Conservation (phyloP, 2,329 filamentous ascomycete genomes). For the Tympanopsis confertula region DNA sequence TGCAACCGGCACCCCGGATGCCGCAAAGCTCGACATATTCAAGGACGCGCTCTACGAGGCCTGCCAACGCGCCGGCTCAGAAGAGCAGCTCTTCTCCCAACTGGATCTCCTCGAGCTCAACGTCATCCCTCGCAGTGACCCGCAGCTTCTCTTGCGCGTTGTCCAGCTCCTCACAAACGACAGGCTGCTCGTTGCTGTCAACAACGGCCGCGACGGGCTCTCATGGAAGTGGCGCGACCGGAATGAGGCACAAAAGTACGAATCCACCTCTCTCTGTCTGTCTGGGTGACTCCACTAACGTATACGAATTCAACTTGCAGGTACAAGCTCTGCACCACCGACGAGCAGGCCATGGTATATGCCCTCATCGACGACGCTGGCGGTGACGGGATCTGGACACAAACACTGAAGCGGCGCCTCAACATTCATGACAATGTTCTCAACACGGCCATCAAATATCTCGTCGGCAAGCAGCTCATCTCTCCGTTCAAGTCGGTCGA, state of each 20-base stretch:
- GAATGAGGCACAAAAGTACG: conserved; percentile 51
- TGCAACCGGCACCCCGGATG: too few relatives aligned
- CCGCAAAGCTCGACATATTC: conserved; percentile 38
- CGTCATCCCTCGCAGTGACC: conserved; percentile 43
- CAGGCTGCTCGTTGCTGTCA: conserved; percentile 41
- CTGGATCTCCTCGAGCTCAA: conserved; percentile 43
- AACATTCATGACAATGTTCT: conserved; percentile 77
- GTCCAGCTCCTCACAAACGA: conserved; percentile 48
- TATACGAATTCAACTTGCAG: conserved; percentile 18
- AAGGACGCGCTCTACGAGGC: conserved; percentile 46
- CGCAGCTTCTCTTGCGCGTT: conserved; percentile 39
- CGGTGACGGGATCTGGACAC: conserved; percentile 80
- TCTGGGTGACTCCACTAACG: background rate
- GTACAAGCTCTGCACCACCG: conserved; percentile 46
- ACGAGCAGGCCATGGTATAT: conserved; percentile 78
- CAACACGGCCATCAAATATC: conserved; percentile 69
- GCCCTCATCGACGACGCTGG: conserved; percentile 77
- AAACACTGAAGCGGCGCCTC: conserved; percentile 67
- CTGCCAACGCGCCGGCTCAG: conserved; percentile 34
- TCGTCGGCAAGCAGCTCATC: conserved; percentile 74
- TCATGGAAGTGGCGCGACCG: conserved; percentile 47
- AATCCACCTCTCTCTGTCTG: conserved; percentile 4
- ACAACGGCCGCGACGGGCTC: conserved; percentile 26
- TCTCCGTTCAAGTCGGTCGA: conserved; percentile 86
- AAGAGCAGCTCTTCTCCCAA: conserved; percentile 41